These are phyloP conservation scores for Lenzites betulinus DNA, from an alignment of 768 basidiomycete species.

Conservation along the genomic window DNA sequence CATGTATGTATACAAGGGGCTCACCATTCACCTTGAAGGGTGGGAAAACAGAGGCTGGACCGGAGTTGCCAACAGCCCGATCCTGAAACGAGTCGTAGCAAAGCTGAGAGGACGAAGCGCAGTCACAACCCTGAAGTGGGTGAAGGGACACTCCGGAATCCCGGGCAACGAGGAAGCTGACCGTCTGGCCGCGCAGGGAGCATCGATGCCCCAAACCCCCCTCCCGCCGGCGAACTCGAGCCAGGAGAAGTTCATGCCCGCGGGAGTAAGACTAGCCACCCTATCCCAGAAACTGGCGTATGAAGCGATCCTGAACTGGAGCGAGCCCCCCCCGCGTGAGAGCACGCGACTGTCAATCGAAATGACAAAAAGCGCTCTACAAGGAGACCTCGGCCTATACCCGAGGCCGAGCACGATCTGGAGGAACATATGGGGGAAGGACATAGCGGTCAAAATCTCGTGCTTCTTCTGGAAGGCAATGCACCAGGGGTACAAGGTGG, in stretches of 20 bases:
- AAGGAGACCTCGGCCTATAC: background rate
- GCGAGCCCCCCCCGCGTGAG: no score
- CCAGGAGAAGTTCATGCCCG: background rate
- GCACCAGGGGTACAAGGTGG: slow-evolving; percentile 8
- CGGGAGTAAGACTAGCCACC: background rate
- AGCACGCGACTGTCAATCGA: no score
- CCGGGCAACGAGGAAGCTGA: slow-evolving; percentile 20
- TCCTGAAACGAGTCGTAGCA: background rate
- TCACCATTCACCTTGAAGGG: slow-evolving; percentile 21
- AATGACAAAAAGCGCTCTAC: no score
- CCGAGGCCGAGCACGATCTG: background rate
- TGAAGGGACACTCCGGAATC: slow-evolving; percentile 13
- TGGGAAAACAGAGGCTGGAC: slow-evolving; percentile 10
- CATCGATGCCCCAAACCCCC: no score
- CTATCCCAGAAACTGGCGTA: background rate
- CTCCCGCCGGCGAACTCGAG: no score
- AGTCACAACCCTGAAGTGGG: no score
- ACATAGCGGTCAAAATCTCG: background rate
- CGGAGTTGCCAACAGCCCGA: background rate
- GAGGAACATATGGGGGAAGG: background rate
- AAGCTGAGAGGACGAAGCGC: background rate
- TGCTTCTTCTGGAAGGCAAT: slow-evolving; percentile 17
- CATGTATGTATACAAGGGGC: no score
- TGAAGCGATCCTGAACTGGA: background rate
- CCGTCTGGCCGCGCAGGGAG: background rate